Percentiles rank a stretch among this genome's conserved stretches.
These are phyloP conservation scores for Cenchrus fungigraminus DNA, from an alignment of 176 grass and related monocot species.

Conservation along the genomic window DNA sequence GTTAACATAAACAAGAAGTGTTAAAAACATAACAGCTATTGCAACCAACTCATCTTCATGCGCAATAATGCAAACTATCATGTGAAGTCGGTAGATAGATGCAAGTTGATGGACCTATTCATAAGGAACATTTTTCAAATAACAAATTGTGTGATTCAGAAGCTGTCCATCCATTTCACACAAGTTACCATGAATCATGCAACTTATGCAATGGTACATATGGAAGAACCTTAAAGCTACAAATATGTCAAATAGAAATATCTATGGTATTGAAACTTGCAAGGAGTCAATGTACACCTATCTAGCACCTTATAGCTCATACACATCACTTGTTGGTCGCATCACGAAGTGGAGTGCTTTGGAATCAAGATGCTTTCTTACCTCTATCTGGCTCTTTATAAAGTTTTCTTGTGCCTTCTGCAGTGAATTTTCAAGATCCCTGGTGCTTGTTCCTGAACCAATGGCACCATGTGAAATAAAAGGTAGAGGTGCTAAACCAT, in stretches of 20 bases:
- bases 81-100: background rate
- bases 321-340: background rate
- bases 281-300: background rate
- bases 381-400: constrained; percentile 65
- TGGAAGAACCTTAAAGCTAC: background rate
- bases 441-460: constrained; percentile 18
- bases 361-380: constrained; percentile 40
- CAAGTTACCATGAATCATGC: background rate
- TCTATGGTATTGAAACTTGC: background rate
- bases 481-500: constrained; percentile 34
- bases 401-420: constrained; percentile 53
- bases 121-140: background rate
- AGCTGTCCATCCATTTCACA: background rate
- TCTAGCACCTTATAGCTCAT: constrained; percentile 5
- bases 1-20: no score
- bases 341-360: background rate
- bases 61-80: constrained; percentile 14
- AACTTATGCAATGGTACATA: background rate
- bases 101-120: background rate
- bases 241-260: background rate
- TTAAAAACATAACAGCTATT: background rate
- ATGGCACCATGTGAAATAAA: constrained; percentile 21
- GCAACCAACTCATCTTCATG: background rate
- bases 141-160: constrained; percentile 16
- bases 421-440: constrained; percentile 45